Evolutionary conservation across 768 basidiomycete species (phyloP).

Genomic region (Panaeolus papilionaceus): DNA sequence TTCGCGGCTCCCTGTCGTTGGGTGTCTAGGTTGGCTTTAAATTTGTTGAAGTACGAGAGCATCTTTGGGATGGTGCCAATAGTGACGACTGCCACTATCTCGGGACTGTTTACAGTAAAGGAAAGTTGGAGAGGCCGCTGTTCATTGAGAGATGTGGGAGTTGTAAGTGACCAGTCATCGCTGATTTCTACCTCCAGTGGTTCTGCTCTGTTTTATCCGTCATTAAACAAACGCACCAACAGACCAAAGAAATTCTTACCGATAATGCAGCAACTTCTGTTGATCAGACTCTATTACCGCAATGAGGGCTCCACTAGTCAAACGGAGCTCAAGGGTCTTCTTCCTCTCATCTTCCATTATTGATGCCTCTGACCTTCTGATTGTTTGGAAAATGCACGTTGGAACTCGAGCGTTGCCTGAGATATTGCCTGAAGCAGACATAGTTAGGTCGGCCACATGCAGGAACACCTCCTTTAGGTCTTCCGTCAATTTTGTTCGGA

Average conservation of each 20-base stretch:
- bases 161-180: slow-evolving; percentile 80
- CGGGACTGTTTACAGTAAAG: slow-evolving; percentile 77
- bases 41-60: slow-evolving; percentile 74
- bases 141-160: slow-evolving; percentile 42
- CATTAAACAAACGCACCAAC: slow-evolving; percentile 5
- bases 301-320: slow-evolving; percentile 76
- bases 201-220: slow-evolving; percentile 60
- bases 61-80: slow-evolving; percentile 82
- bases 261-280: slow-evolving; percentile 75
- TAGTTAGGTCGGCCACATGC: slow-evolving; percentile 64
- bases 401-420: slow-evolving; percentile 73
- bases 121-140: slow-evolving; percentile 67
- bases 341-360: slow-evolving; percentile 40
- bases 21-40: slow-evolving; percentile 71
- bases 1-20: slow-evolving; percentile 80
- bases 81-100: slow-evolving; percentile 69
- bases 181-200: slow-evolving; percentile 76
- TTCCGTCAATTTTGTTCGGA: slow-evolving; percentile 73
- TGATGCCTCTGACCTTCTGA: slow-evolving; percentile 57
- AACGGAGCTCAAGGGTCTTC: slow-evolving; percentile 72
- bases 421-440: slow-evolving; percentile 75
- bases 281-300: slow-evolving; percentile 78
- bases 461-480: slow-evolving; percentile 66
- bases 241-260: slow-evolving; percentile 50
- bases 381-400: slow-evolving; percentile 78